Conservation (phyloP, 495 filamentous ascomycete species). For the Xylaria scruposa region DNA sequence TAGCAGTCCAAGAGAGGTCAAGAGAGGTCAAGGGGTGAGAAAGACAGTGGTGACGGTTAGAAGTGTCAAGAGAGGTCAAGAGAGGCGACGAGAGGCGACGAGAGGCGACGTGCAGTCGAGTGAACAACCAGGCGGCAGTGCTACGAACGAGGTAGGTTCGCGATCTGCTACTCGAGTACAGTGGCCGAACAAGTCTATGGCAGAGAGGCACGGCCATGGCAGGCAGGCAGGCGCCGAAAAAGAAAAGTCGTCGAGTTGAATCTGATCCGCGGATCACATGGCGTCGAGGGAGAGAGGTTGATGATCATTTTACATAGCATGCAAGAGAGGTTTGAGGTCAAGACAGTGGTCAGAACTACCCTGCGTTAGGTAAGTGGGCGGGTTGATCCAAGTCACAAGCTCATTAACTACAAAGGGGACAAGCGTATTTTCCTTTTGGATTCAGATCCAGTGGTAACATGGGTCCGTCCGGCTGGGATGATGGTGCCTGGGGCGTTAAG, state of each 20-base stretch:
- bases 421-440: too few species aligned
- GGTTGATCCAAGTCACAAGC: background rate
- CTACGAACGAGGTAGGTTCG: background rate
- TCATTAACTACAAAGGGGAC: background rate
- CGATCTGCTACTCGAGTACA: background rate
- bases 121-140: too few species aligned
- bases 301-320: background rate
- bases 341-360: too few species aligned
- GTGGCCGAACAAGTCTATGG: background rate
- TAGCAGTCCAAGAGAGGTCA: too few species aligned
- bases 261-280: slow-evolving; percentile 15
- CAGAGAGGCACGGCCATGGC: slow-evolving; percentile 21
- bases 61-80: too few species aligned
- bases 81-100: background rate
- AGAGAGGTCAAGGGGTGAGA: too few species aligned
- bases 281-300: background rate
- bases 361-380: too few species aligned
- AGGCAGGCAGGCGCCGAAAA: background rate
- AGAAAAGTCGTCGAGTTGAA: slow-evolving; percentile 2
- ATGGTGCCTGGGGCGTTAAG: background rate
- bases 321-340: too few species aligned
- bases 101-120: too few species aligned
- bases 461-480: too few species aligned
- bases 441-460: background rate
- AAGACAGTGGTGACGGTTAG: too few species aligned